Conservation (phyloP, 768 basidiomycete genomes). For the Rhodotorula graminis region DNA sequence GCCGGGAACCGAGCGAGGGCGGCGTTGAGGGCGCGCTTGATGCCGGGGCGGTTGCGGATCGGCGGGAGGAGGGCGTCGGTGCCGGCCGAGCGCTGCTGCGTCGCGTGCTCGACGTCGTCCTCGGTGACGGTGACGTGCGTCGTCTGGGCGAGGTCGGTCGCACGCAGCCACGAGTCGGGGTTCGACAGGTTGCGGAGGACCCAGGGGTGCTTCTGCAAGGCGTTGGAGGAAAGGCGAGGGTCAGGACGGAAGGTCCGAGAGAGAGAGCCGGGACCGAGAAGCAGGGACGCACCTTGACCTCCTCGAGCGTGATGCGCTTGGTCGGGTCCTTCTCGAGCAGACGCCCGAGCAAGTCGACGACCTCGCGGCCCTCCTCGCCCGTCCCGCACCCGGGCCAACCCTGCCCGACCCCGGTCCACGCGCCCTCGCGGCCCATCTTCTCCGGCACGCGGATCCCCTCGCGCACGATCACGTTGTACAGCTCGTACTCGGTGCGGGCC, state of each 20-base stretch:
- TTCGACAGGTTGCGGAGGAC: conserved; percentile 51
- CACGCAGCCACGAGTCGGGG: conserved; percentile 64
- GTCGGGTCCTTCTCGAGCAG: conserved; percentile 72
- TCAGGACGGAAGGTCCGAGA: too few species aligned
- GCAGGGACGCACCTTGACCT: conserved; percentile 69
- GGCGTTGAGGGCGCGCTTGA: conserved; percentile 41
- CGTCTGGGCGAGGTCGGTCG: conserved; percentile 56
- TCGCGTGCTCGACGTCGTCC: conserved; percentile 67
- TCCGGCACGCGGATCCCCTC: conserved; percentile 65
- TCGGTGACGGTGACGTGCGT: conserved; percentile 61
- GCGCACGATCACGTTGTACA: conserved; percentile 75
- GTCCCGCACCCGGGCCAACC: conserved; percentile 48
- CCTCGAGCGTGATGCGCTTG: conserved; percentile 59
- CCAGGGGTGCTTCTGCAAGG: conserved; percentile 49
- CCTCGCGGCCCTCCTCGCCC: conserved; percentile 57
- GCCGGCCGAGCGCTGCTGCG: conserved; percentile 34
- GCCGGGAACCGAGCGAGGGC: conserved; percentile 40
- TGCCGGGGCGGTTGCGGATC: conserved; percentile 35
- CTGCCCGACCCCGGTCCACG: conserved; percentile 43
- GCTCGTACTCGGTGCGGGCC: conserved; percentile 60
- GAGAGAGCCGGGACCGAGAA: too few species aligned
- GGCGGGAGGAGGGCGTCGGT: conserved; percentile 19
- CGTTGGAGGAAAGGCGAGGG: background rate
- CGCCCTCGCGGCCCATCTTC: conserved; percentile 66
- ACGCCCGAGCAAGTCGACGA: conserved; percentile 59